Evolutionary conservation across 148 eudicot genomes (phyloP).

Genomic region (Fagopyrum homotropicum): DNA sequence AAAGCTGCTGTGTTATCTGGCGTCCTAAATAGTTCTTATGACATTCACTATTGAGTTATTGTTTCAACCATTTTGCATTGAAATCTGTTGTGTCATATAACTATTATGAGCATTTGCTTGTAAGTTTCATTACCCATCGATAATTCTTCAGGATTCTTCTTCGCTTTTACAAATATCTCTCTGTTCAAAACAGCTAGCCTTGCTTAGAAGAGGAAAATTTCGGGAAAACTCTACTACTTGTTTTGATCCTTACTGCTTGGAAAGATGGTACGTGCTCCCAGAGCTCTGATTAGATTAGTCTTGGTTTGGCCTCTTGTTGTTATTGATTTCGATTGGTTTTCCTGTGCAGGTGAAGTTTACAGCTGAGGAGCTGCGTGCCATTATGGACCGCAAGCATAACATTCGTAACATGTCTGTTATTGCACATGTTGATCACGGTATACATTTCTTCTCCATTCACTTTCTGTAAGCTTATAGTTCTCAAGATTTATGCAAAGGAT

Average conservation of each 20-base stretch:
- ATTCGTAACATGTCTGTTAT: constrained; percentile 66
- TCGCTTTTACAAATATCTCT: no score
- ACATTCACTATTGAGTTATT: no score
- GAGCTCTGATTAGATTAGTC: not conserved
- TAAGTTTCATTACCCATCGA: no score
- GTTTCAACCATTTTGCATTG: no score
- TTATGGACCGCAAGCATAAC: constrained; percentile 60
- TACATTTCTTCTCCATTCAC: not conserved
- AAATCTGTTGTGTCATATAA: no score
- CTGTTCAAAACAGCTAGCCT: not conserved
- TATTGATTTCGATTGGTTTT: not conserved
- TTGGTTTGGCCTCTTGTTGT: not conserved
- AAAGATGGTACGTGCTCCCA: not conserved
- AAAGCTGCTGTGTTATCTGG: no score
- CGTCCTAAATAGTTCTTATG: no score
- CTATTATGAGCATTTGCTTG: no score
- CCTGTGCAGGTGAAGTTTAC: constrained; percentile 56
- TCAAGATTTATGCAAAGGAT: no score
- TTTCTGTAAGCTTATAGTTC: no score
- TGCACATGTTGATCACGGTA: constrained; percentile 63
- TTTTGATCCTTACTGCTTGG: not conserved
- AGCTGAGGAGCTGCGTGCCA: constrained; percentile 47
- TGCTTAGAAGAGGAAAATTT: not conserved
- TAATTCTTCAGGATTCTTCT: no score
- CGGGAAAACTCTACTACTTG: not conserved